Evolutionary conservation across 1,284 basidiomycete genomes (phyloP), one percentile per base, ranked within the genome.

Genomic region (Kwoniella shivajii): DNA sequence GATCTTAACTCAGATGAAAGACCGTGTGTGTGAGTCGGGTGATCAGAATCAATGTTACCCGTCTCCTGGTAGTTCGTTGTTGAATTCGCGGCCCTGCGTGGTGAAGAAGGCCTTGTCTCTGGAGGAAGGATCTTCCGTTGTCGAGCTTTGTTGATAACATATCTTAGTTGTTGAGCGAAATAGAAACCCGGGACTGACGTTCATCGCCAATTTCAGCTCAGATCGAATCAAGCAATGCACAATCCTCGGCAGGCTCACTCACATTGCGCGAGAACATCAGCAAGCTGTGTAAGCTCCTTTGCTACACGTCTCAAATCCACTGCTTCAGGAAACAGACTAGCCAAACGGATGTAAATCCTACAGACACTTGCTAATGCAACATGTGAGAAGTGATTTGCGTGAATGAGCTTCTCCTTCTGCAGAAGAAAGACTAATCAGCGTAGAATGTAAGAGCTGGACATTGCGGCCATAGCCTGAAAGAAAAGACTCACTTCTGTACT

Each of bases 131-230:
- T 52, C 16, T 46, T 50, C 39, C 54, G 29, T 22, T 51, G 49
- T 11, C 64, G 44, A 10, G 64, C 64, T 59, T 60, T 47, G 9
- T 26, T 39, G 10, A 65, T 50, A 18, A 58, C 64, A n/a, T 63
- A 51, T 24, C 51, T 44, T 6, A 65, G 53, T 47, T 56, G 47
- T 38, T 56, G 47, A 14, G 61, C 61, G 37, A 58, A 57, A 13
- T 55, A 57, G 37, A 65, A 59, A 2, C 53, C 64, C 14, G 64
- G 61, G 48, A 63, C 64, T 63, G 34, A 45, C 6, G 18, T 29
- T 26, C 6, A 46, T 10, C 44, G 18, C 5, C 26, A 30, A 41
- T 26, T 24, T 13, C 9, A 39, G 20, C 14, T 20, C 9, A 29
- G 26, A 48, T 4, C 11, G 29, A 42, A 38, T 29, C 13, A 18